Conservation (phyloP, 768 basidiomycete species). For the Suillus subaureus region DNA sequence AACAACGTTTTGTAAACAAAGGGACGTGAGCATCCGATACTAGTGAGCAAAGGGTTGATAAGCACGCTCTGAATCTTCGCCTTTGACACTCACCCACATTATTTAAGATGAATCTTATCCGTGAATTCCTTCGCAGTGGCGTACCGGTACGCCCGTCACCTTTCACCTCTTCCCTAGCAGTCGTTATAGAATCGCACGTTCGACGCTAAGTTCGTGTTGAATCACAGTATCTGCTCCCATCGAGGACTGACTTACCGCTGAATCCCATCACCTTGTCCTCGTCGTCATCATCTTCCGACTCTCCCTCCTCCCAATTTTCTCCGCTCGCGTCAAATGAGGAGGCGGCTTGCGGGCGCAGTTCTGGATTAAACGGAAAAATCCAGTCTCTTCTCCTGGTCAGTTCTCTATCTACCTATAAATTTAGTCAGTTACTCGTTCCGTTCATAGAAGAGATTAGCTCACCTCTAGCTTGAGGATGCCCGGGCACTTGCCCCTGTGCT, state of each 20-base stretch:
- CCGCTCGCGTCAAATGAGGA: neutral
- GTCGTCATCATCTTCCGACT: slow-evolving; percentile 15
- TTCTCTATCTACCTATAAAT: slow-evolving; percentile 18
- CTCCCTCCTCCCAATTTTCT: slow-evolving; percentile 16
- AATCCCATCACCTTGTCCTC: slow-evolving; percentile 17
- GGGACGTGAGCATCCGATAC: neutral
- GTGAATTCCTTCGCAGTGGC: slow-evolving; percentile 30
- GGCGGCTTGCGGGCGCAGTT: slow-evolving; percentile 4
- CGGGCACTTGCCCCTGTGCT: slow-evolving; percentile 35
- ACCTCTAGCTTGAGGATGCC: slow-evolving; percentile 28
- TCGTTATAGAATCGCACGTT: slow-evolving; percentile 23
- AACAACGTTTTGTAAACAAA: neutral
- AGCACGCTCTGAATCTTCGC: neutral
- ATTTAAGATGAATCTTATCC: slow-evolving; percentile 18
- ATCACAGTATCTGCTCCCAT: slow-evolving; percentile 11
- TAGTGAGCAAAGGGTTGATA: neutral
- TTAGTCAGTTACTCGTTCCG: slow-evolving; percentile 15
- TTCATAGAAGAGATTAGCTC: slow-evolving; percentile 11
- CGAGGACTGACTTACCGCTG: slow-evolving; percentile 24
- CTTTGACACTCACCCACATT: neutral
- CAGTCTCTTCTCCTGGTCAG: neutral
- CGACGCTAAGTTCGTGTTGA: slow-evolving; percentile 17
- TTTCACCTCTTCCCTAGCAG: slow-evolving; percentile 10
- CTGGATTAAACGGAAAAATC: neutral
- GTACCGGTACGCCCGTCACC: slow-evolving; percentile 30